Evolutionary conservation across 2,329 filamentous ascomycete species (phyloP), one percentile per base, ranked within the genome.

Genomic region (Penicillium sp.): DNA sequence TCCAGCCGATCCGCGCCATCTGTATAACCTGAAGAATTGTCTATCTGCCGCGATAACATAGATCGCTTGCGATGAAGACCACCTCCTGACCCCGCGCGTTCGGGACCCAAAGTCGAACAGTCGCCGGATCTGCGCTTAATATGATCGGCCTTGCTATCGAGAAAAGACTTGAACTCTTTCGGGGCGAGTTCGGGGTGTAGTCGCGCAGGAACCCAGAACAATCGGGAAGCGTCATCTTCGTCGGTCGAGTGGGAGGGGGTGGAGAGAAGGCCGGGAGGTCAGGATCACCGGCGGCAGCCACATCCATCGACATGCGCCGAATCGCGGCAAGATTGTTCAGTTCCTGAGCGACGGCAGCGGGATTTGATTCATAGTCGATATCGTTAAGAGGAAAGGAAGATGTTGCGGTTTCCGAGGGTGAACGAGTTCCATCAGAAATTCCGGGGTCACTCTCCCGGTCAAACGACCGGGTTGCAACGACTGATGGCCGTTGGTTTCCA

Each of bases 191-290:
- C 94, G 0, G 94, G 94, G 66, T 99, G 94, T 27, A 99, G 82
- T 55, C 91, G 85, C 23, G 94, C 94, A 5, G 94, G 94, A 6
- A 99, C 94, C 94, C 94, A 99, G 61, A 97, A 89, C 55, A 97
- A 76, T 58, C 91, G 84, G 2, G 92, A 91, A 7, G 91, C 85
- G 69, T 97, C 93, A 64, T 91, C 88, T 70, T 96, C 91, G 66
- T 95, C 88, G 59, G 69, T 70, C 7, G 72, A 72, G n/a, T 73
- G 67, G 11, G 74, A 73, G 4, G 78, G 76, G 77, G 70, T 47
- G 71, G 61, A 14, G 71, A 72, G 53, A 76, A 74, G 14, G 74
- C 70, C 14, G 77, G 77, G 47, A 80, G 67, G 59, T 79, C 78
- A 11, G 78, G 84, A 65, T 96, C 76, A 76, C 84, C 63, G 26